Base-by-base conservation (phyloP, 1,284 basidiomycete genomes). In the Rhodotorula sp. region DNA sequence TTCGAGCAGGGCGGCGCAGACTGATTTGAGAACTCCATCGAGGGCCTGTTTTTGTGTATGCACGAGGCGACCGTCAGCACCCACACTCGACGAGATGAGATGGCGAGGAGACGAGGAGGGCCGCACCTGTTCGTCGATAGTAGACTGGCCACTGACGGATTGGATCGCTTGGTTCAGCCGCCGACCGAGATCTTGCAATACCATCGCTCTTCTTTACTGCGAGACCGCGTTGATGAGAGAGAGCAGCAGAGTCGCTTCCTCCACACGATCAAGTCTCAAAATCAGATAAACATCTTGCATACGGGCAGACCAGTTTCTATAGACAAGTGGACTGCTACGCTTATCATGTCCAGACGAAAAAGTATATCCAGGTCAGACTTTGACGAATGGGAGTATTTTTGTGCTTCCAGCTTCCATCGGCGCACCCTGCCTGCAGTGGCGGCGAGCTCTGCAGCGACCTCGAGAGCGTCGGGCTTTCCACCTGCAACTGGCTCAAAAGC, bases 91-190 rank as follows among this genome's bases (percentile, higher is more conserved):
- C 61, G 67, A 64, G 15, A 19, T 14, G 19, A 19, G 54, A 47
- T 26, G 48, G 28, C 28, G 34, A n/a, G 23, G 23, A 26, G 28
- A 4, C n/a, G 50, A n/a, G 57, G 57, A 23, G 63, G 60, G 50
- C 57, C 61, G 64, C 26, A 90, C 93, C 84, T 92, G 91, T 79
- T 97, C 93, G 79, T 97, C 93, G 65, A 97, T 86, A 55, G 94
- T 85, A 0, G 92, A 86, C 15, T 90, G 90, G 74, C 90, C 87
- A 77, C 90, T 92, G 72, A 99, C 87, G 67, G 95, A 93, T 38
- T 91, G 91, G 70, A 99, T 87, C 54, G 97, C 95, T 69, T 89
- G 88, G 82, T 97, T 97, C 82, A 99, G 90, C 80, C 90, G 92
- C 77, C 91, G 87, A 72, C 95, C 97, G 71, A 99, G 86, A 84